A percentile compares a stretch with the other conserved stretches of the same genome.
Conservation (phyloP, 768 basidiomycete genomes). For the Termitomyces sp. region DNA sequence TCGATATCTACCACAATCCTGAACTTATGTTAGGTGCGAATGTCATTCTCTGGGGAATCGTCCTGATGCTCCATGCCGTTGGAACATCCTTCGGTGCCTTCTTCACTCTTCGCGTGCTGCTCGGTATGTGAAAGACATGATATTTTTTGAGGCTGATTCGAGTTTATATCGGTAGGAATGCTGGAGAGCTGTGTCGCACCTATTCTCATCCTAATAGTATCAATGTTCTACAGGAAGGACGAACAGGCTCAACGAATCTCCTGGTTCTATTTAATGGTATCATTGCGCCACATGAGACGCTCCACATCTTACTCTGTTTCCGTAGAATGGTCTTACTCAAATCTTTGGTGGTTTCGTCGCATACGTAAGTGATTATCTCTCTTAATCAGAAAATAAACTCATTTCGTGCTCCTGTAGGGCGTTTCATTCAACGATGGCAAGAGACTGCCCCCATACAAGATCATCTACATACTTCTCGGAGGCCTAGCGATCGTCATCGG, state of each 20-base stretch:
- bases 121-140: constrained; percentile 37
- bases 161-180: constrained; percentile 45
- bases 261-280: constrained; percentile 68
- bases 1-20: background rate
- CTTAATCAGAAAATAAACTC: background rate
- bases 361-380: constrained; percentile 40
- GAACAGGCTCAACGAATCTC: constrained; percentile 63
- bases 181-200: constrained; percentile 67
- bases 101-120: constrained; percentile 59
- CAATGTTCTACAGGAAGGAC: constrained; percentile 70
- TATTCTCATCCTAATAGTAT: constrained; percentile 58
- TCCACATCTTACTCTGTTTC: background rate
- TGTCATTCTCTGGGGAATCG: constrained; percentile 56
- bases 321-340: constrained; percentile 56
- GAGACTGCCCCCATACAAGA: constrained; percentile 54
- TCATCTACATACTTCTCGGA: constrained; percentile 60
- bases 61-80: constrained; percentile 61
- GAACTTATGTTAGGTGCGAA: constrained; percentile 41
- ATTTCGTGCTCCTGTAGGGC: constrained; percentile 34
- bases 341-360: constrained; percentile 66
- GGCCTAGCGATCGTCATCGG: constrained; percentile 61
- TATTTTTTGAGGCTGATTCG: background rate
- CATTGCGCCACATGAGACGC: background rate
- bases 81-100: constrained; percentile 58
- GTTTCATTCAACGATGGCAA: constrained; percentile 53